Percentiles rank a stretch among this genome's conserved stretches.
Evolutionary conservation across 768 basidiomycete species (phyloP).

Genomic region (Boletus speciosus): DNA sequence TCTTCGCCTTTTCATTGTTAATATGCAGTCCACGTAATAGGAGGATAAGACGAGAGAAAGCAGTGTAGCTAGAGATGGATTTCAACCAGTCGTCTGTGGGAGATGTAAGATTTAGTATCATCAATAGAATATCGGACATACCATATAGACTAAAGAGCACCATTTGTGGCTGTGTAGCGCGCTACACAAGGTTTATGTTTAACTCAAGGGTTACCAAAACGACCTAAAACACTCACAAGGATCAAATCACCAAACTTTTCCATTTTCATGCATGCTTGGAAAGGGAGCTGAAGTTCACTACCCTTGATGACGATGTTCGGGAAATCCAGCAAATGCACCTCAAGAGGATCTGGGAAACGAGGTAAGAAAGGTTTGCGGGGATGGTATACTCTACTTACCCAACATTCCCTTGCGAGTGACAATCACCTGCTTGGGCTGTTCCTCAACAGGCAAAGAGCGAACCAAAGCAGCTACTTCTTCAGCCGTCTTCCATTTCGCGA

Average conservation of each 20-base stretch:
- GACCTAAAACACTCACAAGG: slow-evolving; percentile 44
- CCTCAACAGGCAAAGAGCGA: slow-evolving; percentile 97
- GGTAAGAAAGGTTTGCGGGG: slow-evolving; percentile 1
- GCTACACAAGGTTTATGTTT: slow-evolving; percentile 37
- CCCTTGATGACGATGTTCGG: slow-evolving; percentile 99
- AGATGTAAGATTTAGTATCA: slow-evolving; percentile 4
- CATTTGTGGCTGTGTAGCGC: slow-evolving; percentile 99
- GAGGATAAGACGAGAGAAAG: slow-evolving; percentile 97
- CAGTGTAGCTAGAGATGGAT: slow-evolving; percentile 97
- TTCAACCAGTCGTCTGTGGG: slow-evolving; percentile 92
- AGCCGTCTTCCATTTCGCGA: slow-evolving; percentile 99
- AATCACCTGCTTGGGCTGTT: slow-evolving; percentile 99
- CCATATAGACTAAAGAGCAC: slow-evolving; percentile 96
- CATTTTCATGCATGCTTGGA: slow-evolving; percentile 99
- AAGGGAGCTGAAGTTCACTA: slow-evolving; percentile 94
- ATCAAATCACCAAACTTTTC: slow-evolving; percentile 99
- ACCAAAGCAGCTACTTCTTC: slow-evolving; percentile 99
- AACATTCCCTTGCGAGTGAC: slow-evolving; percentile 99
- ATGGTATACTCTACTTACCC: slow-evolving; percentile 42
- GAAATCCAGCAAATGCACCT: slow-evolving; percentile 99
- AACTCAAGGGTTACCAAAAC: neutral
- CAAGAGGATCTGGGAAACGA: slow-evolving; percentile 67
- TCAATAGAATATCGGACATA: slow-evolving; percentile 25
- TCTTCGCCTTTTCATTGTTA: slow-evolving; percentile 99
- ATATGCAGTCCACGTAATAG: slow-evolving; percentile 95